A percentile compares a stretch with the other conserved stretches of the same genome.
These are phyloP conservation scores for Melaleuca alternifolia DNA, from an alignment of 345 rosid species.

Conservation along the genomic window DNA sequence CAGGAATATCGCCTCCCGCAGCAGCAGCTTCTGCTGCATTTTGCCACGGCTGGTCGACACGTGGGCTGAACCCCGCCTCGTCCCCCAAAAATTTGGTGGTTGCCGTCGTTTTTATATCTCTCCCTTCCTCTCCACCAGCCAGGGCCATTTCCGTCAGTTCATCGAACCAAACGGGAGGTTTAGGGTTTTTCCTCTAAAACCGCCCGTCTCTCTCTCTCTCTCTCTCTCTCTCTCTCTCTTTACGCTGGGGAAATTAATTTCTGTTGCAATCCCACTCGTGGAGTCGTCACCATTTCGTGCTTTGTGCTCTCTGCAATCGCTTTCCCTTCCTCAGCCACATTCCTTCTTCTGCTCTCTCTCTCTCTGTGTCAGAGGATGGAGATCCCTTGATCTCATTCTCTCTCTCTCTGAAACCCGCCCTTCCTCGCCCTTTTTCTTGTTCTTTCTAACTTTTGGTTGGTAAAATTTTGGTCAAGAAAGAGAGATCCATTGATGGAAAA, in stretches of 20 bases:
- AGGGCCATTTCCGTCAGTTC: background rate
- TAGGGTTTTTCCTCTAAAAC: constrained; percentile 1
- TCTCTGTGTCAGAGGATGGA: too few species aligned
- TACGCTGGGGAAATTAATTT: background rate
- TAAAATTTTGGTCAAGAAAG: background rate
- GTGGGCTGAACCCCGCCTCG: background rate
- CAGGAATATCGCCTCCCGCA: background rate
- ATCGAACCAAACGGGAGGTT: background rate
- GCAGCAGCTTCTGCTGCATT: background rate
- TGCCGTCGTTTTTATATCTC: background rate
- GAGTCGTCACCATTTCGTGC: background rate
- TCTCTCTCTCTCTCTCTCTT: background rate
- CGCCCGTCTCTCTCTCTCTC: background rate
- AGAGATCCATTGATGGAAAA: background rate
- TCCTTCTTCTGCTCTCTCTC: background rate
- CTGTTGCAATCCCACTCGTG: background rate
- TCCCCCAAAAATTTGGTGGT: background rate
- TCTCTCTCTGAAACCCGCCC: background rate
- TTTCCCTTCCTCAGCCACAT: background rate
- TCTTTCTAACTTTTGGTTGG: background rate
- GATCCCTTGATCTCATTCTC: background rate
- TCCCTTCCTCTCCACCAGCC: background rate
- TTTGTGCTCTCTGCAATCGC: background rate
- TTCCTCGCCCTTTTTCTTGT: background rate
- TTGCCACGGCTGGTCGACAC: background rate